Evolutionary conservation across 495 filamentous ascomycete species (phyloP), one percentile per base, ranked within the genome.

Genomic region (Annulohypoxylon nitens): DNA sequence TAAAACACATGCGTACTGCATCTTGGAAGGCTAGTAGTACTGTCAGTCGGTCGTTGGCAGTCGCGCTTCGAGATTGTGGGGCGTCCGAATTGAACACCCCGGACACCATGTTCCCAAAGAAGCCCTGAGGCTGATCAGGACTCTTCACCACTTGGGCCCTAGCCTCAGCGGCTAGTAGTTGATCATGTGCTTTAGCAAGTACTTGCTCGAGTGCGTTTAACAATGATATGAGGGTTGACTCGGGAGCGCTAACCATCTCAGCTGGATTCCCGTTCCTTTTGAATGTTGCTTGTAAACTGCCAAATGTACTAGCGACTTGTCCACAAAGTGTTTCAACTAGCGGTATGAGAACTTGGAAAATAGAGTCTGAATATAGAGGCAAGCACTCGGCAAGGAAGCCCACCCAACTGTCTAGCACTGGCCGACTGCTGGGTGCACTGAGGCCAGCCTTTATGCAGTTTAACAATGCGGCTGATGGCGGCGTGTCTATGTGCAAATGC

Each of bases 21-120:
- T 99, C 96, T 80, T 98, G 95, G 80, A 99, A 97, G 34, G 94
- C 95, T n/a, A 99, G 86, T 9, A 98, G 82, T 18, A 99, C 96
- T 0, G 95, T 98, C 25, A 99, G 85, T 43, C 95, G 86, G 70
- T 95, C 95, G 76, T 98, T 99, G n/a, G 94, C 94, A 12, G 93
- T 91, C 14, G 89, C 88, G 51, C 90, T 91, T 45, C 93, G 88
- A 25, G 87, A 83, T 61, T 94, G 94, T 2, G 86, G 90, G 6
- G 90, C 85, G 61, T 98, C 95, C 0, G 92, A 88, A 8, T 91
- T 86, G 78, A 97, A 97, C 0, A 97, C 93, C 0, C 94, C 94
- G 1, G 94, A 96, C 1, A 97, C 94, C 93, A 98, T 97, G 73
- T 94, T 97, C 16, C 95, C 94, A 75, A 99, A 97, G 80, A 98